Evolutionary conservation across 192 early-diverging fungal genomes (phyloP).

Genomic region (Cetraspora pellucida): DNA sequence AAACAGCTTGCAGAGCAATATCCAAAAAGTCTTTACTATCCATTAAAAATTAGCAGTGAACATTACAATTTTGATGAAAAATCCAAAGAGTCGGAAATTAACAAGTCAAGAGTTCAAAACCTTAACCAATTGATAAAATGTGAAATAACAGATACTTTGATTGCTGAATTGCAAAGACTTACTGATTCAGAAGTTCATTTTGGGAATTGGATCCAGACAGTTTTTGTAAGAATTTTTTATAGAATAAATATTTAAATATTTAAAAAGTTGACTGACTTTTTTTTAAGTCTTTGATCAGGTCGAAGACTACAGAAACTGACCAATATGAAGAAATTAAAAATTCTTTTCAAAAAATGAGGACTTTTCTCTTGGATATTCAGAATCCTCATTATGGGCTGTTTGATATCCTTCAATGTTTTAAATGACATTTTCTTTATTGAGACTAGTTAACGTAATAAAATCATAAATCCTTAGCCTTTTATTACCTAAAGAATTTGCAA

Average conservation of each 20-base stretch:
- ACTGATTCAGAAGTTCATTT: conserved; percentile 69
- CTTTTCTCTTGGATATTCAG: conserved; percentile 49
- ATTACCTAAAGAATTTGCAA: conserved; percentile 42
- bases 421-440: background rate
- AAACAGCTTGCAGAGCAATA: conserved; percentile 62
- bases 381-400: conserved; percentile 41
- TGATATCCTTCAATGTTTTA: conserved; percentile 13
- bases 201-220: conserved; percentile 67
- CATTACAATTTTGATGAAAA: conserved; percentile 60
- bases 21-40: conserved; percentile 69
- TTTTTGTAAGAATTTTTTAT: conserved; percentile 38
- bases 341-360: conserved; percentile 56
- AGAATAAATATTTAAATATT: background rate
- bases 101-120: conserved; percentile 37
- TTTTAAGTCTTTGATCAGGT: conserved; percentile 24
- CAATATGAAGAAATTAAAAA: conserved; percentile 42
- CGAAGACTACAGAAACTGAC: conserved; percentile 29
- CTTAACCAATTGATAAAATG: conserved; percentile 48
- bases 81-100: background rate
- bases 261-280: background rate
- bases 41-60: conserved; percentile 70
- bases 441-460: no score
- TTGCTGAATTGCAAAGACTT: conserved; percentile 65
- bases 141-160: conserved; percentile 57
- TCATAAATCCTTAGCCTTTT: background rate